phyloP scores from a whole-genome alignment of 106 monocot genomes.

The Posidonia australis region DNA sequence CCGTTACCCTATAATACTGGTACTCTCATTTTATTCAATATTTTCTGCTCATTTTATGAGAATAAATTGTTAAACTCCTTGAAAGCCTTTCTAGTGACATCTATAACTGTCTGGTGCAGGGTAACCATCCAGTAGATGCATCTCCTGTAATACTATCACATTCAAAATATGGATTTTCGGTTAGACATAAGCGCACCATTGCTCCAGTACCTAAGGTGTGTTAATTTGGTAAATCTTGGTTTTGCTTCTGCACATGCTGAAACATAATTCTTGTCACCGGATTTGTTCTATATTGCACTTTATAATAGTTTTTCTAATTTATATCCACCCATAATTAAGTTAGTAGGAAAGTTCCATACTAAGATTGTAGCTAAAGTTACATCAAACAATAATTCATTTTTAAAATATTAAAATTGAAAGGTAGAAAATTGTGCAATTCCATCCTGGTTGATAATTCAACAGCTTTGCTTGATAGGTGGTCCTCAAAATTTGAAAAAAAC shows the following conservation, averaged over 20 bases:
- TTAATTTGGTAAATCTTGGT: neutral
- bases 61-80: too few species aligned
- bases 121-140: constrained; percentile 74
- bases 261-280: neutral
- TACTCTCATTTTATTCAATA: constrained; percentile 2
- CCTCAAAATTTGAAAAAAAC: too few species aligned
- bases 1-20: constrained; percentile 25
- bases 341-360: neutral
- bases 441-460: too few species aligned
- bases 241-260: too few species aligned
- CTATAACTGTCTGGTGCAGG: constrained; percentile 27
- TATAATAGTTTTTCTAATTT: neutral
- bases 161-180: constrained; percentile 58
- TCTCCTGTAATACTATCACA: constrained; percentile 51
- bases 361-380: neutral
- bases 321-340: neutral
- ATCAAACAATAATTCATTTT: neutral
- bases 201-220: constrained; percentile 73
- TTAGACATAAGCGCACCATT: constrained; percentile 52
- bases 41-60: too few species aligned
- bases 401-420: neutral
- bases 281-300: neutral
- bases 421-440: too few species aligned
- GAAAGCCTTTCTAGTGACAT: neutral
- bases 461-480: too few species aligned